Conservation (phyloP, 2,329 filamentous ascomycete species). For the Emmonsiellopsis sp. region DNA sequence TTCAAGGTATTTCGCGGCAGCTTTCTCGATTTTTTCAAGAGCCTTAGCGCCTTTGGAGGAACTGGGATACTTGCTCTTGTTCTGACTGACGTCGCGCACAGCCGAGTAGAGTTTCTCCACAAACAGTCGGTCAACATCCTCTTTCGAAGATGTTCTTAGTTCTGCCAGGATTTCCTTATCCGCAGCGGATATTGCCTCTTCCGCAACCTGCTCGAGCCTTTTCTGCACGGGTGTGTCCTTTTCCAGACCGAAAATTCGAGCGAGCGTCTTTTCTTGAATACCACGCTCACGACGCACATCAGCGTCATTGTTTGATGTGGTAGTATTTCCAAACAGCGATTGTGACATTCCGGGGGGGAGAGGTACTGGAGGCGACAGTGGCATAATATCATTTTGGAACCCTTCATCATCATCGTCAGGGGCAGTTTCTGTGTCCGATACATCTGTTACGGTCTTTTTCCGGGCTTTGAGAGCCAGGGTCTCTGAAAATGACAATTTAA, state of each 20-base stretch:
- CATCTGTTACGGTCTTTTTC: slow-evolving; percentile 33
- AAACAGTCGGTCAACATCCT: slow-evolving; percentile 9
- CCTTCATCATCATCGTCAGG: slow-evolving; percentile 33
- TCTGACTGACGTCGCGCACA: slow-evolving; percentile 5
- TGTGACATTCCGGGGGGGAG: background rate
- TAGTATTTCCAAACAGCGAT: slow-evolving; percentile 1
- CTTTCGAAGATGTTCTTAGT: background rate
- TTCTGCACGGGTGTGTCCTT: slow-evolving; percentile 8
- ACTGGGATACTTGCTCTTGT: slow-evolving; percentile 4
- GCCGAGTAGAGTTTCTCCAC: slow-evolving; percentile 10
- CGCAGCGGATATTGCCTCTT: slow-evolving; percentile 8
- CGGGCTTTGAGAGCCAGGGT: slow-evolving; percentile 40
- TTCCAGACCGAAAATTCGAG: slow-evolving; percentile 12
- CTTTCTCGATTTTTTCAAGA: slow-evolving; percentile 42
- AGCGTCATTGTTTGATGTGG: slow-evolving; percentile 11
- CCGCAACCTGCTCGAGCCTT: slow-evolving; percentile 8
- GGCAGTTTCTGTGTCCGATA: slow-evolving; percentile 43
- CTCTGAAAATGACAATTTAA: slow-evolving; percentile 52
- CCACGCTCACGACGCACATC: slow-evolving; percentile 12
- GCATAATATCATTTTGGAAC: slow-evolving; percentile 25
- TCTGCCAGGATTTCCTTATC: slow-evolving; percentile 6
- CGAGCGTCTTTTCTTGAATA: slow-evolving; percentile 14
- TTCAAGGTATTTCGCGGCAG: slow-evolving; percentile 44
- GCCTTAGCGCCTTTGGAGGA: slow-evolving; percentile 37
- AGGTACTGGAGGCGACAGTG: slow-evolving; percentile 8